Conservation (phyloP, 345 rosid genomes). For the Citrus australasica region DNA sequence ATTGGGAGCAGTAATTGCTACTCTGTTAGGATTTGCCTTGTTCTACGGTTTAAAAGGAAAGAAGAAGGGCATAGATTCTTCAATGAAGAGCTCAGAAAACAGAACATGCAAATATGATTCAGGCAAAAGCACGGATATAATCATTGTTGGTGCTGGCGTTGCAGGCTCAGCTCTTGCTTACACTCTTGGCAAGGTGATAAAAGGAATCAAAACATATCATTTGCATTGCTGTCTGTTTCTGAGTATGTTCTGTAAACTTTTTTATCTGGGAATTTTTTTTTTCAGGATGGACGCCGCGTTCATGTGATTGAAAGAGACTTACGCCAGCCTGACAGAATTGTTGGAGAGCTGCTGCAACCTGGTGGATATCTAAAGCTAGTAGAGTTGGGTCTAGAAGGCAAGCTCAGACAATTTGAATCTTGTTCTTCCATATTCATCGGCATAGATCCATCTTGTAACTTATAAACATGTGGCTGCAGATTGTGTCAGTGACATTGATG, state of each 20-base stretch:
- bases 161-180: slow-evolving; percentile 18
- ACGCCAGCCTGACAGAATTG: slow-evolving; percentile 10
- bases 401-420: background rate
- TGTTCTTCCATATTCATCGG: background rate
- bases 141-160: slow-evolving; percentile 9
- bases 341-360: slow-evolving; percentile 13
- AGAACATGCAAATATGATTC: background rate
- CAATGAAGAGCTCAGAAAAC: slow-evolving; percentile 1
- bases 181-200: slow-evolving; percentile 5
- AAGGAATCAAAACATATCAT: background rate
- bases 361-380: slow-evolving; percentile 20
- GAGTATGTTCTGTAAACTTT: background rate
- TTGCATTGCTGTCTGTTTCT: background rate
- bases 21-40: background rate
- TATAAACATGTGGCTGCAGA: slow-evolving; percentile 18
- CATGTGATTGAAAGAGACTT: slow-evolving; percentile 17
- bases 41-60: background rate
- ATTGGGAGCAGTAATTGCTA: background rate
- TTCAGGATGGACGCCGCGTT: slow-evolving; percentile 7
- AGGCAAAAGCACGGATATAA: background rate
- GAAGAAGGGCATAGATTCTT: background rate
- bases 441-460: background rate
- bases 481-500: slow-evolving; percentile 47
- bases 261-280: background rate
- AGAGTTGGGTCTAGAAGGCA: slow-evolving; percentile 24